Evolutionary conservation across 2,329 filamentous ascomycete species (phyloP).

Genomic region (Exophiala sp.): DNA sequence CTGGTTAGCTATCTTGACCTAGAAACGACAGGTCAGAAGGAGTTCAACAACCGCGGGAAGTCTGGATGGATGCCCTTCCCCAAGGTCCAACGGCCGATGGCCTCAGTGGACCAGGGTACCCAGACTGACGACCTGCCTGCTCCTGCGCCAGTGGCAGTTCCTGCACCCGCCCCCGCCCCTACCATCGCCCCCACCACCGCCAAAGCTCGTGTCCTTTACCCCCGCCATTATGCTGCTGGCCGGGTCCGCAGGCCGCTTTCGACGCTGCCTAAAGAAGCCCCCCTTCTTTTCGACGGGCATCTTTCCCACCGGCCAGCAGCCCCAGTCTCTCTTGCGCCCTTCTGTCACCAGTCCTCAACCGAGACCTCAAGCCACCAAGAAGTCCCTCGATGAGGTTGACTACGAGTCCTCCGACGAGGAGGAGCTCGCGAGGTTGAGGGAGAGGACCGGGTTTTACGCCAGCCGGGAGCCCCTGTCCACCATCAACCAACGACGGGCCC

Average conservation of each 20-base stretch:
- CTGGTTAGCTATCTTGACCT: no score
- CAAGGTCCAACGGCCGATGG: neutral
- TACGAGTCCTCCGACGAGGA: neutral
- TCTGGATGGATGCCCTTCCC: no score
- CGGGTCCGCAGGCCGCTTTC: no score
- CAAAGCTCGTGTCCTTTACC: no score
- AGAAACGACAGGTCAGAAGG: no score
- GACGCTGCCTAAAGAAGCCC: no score
- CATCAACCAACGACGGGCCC: neutral
- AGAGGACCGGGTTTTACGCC: neutral
- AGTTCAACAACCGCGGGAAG: no score
- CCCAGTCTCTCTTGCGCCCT: no score
- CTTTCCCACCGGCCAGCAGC: neutral
- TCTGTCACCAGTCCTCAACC: neutral
- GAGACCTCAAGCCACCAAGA: neutral
- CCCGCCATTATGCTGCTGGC: no score
- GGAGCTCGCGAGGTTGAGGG: neutral
- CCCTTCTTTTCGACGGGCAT: neutral
- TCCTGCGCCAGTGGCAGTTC: neutral
- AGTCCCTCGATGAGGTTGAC: neutral
- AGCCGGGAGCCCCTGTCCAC: neutral
- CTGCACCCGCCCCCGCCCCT: neutral
- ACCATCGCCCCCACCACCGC: neutral
- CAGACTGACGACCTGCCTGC: neutral
- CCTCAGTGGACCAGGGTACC: neutral